Base-by-base conservation (phyloP, 257 asterid species). In the Solanum pinnatisectum region DNA sequence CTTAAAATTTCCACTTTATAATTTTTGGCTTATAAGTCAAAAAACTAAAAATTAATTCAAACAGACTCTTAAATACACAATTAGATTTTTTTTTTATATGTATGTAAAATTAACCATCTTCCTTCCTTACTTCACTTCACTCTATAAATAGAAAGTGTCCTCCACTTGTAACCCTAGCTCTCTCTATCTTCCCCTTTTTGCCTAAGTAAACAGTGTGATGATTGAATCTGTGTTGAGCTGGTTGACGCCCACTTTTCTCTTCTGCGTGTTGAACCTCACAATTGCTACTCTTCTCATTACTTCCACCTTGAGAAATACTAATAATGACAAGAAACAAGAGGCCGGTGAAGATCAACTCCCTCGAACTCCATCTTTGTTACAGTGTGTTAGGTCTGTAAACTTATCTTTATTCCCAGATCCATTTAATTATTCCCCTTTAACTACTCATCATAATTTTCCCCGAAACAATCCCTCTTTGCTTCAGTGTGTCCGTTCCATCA, bases 241-340 rank as follows among this genome's bases (percentile, higher is more conserved):
- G 97, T 93, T 96, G 81, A 94, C 99, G 39, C 99, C 99, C 23
- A 91, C 97, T 25, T 94, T 95, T 46, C 92, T 96, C 56, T 96
- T 96, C 72, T 89, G 94, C n/a, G 94, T 96, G 65, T 95, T 96
- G 89, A 96, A 96, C 87, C 88, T 95, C 89, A 91, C 94, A 95
- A 95, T 96, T 37, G 96, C 92, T 82, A 93, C 96, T 91, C 95
- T 96, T 73, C 90, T 91, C 68, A 85, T 92, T 88, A 94, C 96
- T 77, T 94, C 98, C 2, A 37, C 93, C 0, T 84, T 93, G 3
- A 77, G 30, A 36, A 73, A 73, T 73, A 27, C 94, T 87, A 89
- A 85, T 87, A 63, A 65, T 15, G 33, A 65, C 2, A 49, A 83
- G 67, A 10, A 87, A 4, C 73, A 73, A 23, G 81, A 60, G 5